phyloP scores from a whole-genome alignment of 1,139 yeast genomes.

The Saccharomyces hybrid region DNA sequence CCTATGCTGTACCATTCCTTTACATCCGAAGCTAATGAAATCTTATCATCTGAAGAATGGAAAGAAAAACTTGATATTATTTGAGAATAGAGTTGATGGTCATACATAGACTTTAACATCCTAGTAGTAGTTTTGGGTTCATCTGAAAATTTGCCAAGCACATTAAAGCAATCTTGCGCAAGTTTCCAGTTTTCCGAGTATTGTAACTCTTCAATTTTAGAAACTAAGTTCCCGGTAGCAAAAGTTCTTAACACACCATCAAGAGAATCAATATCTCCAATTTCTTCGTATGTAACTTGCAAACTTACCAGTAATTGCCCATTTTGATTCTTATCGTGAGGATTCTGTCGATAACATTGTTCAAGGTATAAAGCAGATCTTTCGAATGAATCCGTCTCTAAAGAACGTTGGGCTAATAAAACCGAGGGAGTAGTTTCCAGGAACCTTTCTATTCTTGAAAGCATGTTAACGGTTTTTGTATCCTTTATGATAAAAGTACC shows the following conservation, averaged over 20 bases:
- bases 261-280: constrained; percentile 84
- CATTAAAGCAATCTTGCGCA: constrained; percentile 81
- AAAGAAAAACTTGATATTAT: constrained; percentile 32
- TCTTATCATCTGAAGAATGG: constrained; percentile 12
- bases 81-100: constrained; percentile 52
- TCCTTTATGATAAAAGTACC: constrained; percentile 28
- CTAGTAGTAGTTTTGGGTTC: constrained; percentile 30
- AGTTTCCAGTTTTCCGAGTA: constrained; percentile 82
- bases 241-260: constrained; percentile 78
- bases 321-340: constrained; percentile 31
- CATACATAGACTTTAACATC: constrained; percentile 47
- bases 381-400: constrained; percentile 80
- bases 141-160: constrained; percentile 43
- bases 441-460: constrained; percentile 38
- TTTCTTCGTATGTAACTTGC: constrained; percentile 74
- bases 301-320: constrained; percentile 47
- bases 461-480: constrained; percentile 15
- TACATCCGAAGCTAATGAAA: constrained; percentile 26
- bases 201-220: constrained; percentile 72
- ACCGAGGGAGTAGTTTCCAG: constrained; percentile 54
- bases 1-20: constrained; percentile 61
- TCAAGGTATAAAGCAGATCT: constrained; percentile 86
- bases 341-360: constrained; percentile 50
- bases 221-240: constrained; percentile 59
- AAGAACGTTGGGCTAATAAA: constrained; percentile 67